Percentiles rank a stretch among this genome's conserved stretches.
Evolutionary conservation across 176 grass and related monocot species (phyloP).

Genomic region (Alloteropsis semialata): DNA sequence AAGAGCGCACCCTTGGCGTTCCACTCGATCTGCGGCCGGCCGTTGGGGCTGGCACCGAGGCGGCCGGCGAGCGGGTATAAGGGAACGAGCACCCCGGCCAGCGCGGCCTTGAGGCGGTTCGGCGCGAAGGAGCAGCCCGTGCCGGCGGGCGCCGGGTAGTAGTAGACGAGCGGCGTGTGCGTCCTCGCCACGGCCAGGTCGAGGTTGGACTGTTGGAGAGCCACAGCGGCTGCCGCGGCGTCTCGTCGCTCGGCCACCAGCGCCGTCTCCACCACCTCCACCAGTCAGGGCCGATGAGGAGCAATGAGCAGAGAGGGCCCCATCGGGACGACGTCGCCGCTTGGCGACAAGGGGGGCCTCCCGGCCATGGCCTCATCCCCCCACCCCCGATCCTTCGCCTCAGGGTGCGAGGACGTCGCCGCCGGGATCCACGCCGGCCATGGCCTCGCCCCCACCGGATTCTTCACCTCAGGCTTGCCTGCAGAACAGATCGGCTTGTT

Average conservation of each 20-base stretch:
- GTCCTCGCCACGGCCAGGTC: conserved; percentile 22
- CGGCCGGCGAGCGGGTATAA: conserved; percentile 55
- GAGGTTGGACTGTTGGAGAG: conserved; percentile 46
- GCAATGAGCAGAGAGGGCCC: too few relatives aligned
- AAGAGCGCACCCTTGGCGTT: conserved; percentile 49
- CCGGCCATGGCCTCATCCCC: too few relatives aligned
- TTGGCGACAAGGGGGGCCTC: too few relatives aligned
- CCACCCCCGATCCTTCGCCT: too few relatives aligned
- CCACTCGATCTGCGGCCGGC: conserved; percentile 42
- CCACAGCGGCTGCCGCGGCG: conserved; percentile 17
- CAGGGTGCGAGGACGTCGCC: too few relatives aligned
- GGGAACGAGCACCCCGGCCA: conserved; percentile 31
- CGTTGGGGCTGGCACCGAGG: not conserved
- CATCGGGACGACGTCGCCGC: too few relatives aligned
- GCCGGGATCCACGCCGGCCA: too few relatives aligned
- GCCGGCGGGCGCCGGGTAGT: conserved; percentile 17
- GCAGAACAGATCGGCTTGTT: too few relatives aligned
- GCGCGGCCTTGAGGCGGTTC: conserved; percentile 27
- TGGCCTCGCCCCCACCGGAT: too few relatives aligned
- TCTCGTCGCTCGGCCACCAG: conserved; percentile 30
- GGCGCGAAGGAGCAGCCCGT: conserved; percentile 14
- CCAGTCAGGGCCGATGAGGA: too few relatives aligned
- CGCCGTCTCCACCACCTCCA: conserved; percentile 13
- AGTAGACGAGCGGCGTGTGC: conserved; percentile 40
- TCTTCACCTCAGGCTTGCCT: too few relatives aligned